Evolutionary conservation across 1,284 basidiomycete genomes (phyloP), one percentile per base, ranked within the genome.

Genomic region (Puccinia novopanici): DNA sequence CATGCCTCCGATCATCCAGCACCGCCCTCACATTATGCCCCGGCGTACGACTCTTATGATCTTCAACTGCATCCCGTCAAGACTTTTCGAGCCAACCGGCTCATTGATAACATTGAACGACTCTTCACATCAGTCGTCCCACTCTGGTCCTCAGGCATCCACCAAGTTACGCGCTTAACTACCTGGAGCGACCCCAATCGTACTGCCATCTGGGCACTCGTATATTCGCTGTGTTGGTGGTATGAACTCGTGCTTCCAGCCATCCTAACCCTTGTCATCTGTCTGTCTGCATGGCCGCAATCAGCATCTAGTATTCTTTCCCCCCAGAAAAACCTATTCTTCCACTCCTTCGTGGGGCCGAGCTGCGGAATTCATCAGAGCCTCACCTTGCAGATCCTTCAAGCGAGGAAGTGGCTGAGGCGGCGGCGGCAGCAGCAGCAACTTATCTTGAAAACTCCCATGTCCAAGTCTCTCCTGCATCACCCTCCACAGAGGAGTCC

Each of bases 151-250:
- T n/a, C 73, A 42, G 57, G 42, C 6, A 75, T 75, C n/a, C n/a
- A 63, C 73, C 1, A 80, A 65, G 42, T 80, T 2, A 61, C 30
- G 45, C 67, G 77, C 17, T 24, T 80, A 6, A 61, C 52, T 34
- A 73, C 52, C 24, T 80, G 77, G 77, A 24, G 67, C 37, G 67
- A 80, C 15, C 77, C 77, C 6, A 61, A 54, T 63, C 67, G 77
- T 24, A 80, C 77, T n/a, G 45, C 52, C 17, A 42, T 37, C 48
- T 80, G 67, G 67, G 77, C 77, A 24, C 50, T 61, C 1, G n/a
- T 73, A 24, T 80, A 80, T 48, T 61, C 57, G 8, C 37, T 80
- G 0, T 45, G 50, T 52, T 80, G 77, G 77, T 73, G 37, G 42
- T 37, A 34, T 50, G 48, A 50, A 27, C 30, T 73, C 6, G 52